Evolutionary conservation across 2,329 filamentous ascomycete species (phyloP), one percentile per base, ranked within the genome.

Genomic region (Mycosphaerelloides madeirae): DNA sequence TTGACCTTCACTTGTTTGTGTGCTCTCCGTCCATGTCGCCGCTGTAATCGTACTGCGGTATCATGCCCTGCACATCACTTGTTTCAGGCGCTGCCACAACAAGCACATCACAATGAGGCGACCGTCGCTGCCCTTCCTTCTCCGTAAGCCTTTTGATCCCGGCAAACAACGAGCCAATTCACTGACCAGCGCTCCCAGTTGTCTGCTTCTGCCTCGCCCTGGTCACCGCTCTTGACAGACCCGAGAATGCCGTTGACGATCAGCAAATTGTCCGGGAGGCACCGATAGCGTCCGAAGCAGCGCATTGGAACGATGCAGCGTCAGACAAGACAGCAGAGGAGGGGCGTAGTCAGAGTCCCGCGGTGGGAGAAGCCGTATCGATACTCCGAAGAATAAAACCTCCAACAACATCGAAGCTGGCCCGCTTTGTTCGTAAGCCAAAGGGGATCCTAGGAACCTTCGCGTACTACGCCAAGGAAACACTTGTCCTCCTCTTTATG

Each of bases 401-500:
- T 11, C 63, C 67, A 7, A 57, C 62, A 9, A 58, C 63, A 20
- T 64, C 68, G 55, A 54, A 69, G 63, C 61, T 70, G 57, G 60
- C 64, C 56, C 55, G 60, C 60, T 56, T 64, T 57, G 58, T 57
- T 31, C 55, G 62, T 46, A 79, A 77, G 60, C 76, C 79, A 6
- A 75, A 75, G 8, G 80, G 81, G 22, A 59, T 84, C 28, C 48
- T 83, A 5, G 77, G 76, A 31, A 72, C 74, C 44, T 69, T 73
- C 29, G 68, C 74, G 52, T 74, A 84, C 68, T 85, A 84, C 60
- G 74, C 75, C 31, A 78, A 79, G 56, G 71, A 82, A 61, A 66
- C 78, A 16, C 80, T 85, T 59, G 75, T 78, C 36, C 67, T 82
- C 22, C 66, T 85, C 14, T 84, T 84, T 61, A 77, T 84, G 71